phyloP scores from a whole-genome alignment of 179 eudicot species.

The Patellifolia procumbens region DNA sequence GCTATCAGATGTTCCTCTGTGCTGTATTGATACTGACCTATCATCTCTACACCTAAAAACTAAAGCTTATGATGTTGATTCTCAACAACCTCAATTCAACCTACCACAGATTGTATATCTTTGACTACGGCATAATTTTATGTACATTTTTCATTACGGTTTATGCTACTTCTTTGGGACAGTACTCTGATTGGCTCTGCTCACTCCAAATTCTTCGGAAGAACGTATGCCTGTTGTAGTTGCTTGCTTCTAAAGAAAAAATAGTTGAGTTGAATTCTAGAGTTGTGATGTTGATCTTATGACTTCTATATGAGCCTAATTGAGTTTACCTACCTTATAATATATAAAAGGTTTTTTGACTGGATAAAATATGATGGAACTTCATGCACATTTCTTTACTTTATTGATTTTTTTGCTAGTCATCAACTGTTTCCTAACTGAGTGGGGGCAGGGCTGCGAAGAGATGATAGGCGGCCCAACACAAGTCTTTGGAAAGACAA shows the following conservation, averaged over 20 bases:
- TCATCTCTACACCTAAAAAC: slow-evolving; percentile 18
- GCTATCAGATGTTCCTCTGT: background rate
- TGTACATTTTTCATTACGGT: background rate
- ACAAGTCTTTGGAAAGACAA: no score
- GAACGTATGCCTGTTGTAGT: background rate
- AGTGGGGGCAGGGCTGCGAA: no score
- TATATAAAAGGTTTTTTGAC: background rate
- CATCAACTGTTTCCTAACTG: background rate
- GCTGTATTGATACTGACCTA: slow-evolving; percentile 13
- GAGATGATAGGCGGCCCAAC: no score
- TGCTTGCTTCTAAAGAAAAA: slow-evolving; percentile 12
- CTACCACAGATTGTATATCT: slow-evolving; percentile 12
- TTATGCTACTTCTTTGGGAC: background rate
- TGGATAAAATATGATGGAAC: background rate
- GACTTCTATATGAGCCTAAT: background rate
- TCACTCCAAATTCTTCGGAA: slow-evolving; percentile 25
- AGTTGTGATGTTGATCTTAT: slow-evolving; percentile 12
- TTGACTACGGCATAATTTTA: background rate
- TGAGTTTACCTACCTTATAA: background rate
- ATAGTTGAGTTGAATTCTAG: background rate
- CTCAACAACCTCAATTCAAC: slow-evolving; percentile 20
- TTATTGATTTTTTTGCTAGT: background rate
- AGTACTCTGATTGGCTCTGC: slow-evolving; percentile 10
- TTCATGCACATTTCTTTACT: no score
- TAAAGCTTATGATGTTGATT: slow-evolving; percentile 15